Evolutionary conservation across 1,139 yeast species (phyloP).

Genomic region (Saccharomyces hybrid): DNA sequence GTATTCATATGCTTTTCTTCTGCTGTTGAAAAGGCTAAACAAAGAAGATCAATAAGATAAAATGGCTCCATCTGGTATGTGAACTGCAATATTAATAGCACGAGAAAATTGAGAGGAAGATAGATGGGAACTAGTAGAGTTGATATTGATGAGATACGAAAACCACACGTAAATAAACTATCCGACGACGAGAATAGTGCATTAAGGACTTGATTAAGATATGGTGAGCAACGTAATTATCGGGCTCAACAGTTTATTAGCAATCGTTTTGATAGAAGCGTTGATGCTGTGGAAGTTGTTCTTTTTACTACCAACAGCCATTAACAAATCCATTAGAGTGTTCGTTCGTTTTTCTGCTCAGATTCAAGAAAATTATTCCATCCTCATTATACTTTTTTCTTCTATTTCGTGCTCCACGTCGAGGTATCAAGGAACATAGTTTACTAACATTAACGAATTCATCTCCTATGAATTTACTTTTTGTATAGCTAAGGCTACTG

Average conservation of each 20-base stretch:
- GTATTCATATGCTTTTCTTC: neutral
- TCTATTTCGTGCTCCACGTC: neutral
- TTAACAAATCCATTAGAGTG: neutral
- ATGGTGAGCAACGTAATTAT: neutral
- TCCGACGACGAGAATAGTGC: neutral
- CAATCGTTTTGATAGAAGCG: neutral
- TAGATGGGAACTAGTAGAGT: neutral
- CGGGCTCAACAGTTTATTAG: neutral
- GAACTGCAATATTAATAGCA: neutral
- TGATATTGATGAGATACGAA: neutral
- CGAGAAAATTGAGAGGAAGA: neutral
- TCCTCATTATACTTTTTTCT: neutral
- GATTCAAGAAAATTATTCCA: neutral
- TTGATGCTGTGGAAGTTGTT: neutral
- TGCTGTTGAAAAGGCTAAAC: neutral
- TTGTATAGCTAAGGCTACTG: slow-evolving; percentile 64
- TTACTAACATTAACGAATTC: slow-evolving; percentile 7
- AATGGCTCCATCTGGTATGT: slow-evolving; percentile 51
- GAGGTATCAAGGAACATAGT: neutral
- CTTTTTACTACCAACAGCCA: neutral
- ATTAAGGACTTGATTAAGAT: neutral
- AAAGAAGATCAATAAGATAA: slow-evolving; percentile 13
- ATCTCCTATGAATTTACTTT: neutral
- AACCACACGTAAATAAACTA: neutral
- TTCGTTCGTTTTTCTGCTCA: neutral